These are phyloP conservation scores for Pichia gijzeniarum DNA, from an alignment of 805 yeast genomes.

Conservation along the genomic window DNA sequence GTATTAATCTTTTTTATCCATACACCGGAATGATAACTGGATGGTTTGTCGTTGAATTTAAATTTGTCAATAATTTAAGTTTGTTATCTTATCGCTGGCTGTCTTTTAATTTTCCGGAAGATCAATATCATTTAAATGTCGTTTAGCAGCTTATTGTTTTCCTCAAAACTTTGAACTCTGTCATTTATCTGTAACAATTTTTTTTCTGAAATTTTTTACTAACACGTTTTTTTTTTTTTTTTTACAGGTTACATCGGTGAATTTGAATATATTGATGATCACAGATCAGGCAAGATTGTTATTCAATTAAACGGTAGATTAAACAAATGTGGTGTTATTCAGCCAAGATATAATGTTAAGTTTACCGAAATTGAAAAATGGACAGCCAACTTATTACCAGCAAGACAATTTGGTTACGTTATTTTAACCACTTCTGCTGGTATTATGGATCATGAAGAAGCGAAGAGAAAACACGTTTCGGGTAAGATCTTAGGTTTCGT, in stretches of 20 bases:
- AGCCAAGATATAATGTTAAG: slow-evolving; percentile 98
- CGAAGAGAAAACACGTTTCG: slow-evolving; percentile 99
- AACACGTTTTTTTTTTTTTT: slow-evolving; percentile 23
- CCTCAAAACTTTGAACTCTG: background rate
- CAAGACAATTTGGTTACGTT: slow-evolving; percentile 98
- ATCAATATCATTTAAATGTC: slow-evolving; percentile 30
- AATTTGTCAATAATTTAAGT: slow-evolving; percentile 19
- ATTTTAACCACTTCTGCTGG: slow-evolving; percentile 99
- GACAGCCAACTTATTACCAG: slow-evolving; percentile 97
- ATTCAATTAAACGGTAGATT: slow-evolving; percentile 97
- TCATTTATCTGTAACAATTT: slow-evolving; percentile 6
- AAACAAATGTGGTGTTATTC: slow-evolving; percentile 98
- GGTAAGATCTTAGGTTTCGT: slow-evolving; percentile 99
- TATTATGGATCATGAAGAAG: slow-evolving; percentile 99
- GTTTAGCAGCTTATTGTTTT: background rate
- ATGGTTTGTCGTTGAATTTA: slow-evolving; percentile 69
- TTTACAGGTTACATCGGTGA: slow-evolving; percentile 80
- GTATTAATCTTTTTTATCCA: slow-evolving; percentile 24
- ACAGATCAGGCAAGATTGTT: slow-evolving; percentile 98
- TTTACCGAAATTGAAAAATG: slow-evolving; percentile 95
- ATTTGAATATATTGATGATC: slow-evolving; percentile 98
- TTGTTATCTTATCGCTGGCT: slow-evolving; percentile 65
- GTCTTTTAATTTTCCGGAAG: slow-evolving; percentile 98
- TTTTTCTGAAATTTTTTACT: background rate
- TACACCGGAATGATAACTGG: slow-evolving; percentile 96